phyloP scores from a whole-genome alignment of 1,284 basidiomycete genomes.

The Leccinum fallax region DNA sequence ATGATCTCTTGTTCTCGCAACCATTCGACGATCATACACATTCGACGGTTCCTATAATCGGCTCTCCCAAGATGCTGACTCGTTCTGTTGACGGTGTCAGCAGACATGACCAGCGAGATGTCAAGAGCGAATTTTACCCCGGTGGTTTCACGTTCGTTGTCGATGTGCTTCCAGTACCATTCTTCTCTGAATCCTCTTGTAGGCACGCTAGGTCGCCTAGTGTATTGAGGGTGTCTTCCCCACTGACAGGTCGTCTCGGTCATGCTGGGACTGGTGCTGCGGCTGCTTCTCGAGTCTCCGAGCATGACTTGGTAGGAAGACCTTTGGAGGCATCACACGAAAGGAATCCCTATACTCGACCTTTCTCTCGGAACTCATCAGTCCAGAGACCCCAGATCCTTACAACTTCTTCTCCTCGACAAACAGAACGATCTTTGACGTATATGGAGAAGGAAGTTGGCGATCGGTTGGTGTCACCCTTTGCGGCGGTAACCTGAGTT shows the following conservation, averaged over 20 bases:
- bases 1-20: slow-evolving; percentile 17
- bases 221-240: slow-evolving; percentile 16
- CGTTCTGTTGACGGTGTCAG: background rate
- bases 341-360: slow-evolving; percentile 12
- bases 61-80: background rate
- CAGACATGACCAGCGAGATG: slow-evolving; percentile 1
- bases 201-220: slow-evolving; percentile 10
- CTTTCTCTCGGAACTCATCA: background rate
- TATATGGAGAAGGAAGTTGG: background rate
- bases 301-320: background rate
- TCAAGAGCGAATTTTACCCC: slow-evolving; percentile 1
- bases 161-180: background rate
- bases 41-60: background rate
- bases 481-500: slow-evolving; percentile 1
- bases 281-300: background rate
- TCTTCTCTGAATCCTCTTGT: slow-evolving; percentile 10
- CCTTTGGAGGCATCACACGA: slow-evolving; percentile 8
- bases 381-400: background rate
- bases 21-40: slow-evolving; percentile 10
- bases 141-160: slow-evolving; percentile 16
- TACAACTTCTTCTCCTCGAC: background rate
- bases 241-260: slow-evolving; percentile 7
- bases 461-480: slow-evolving; percentile 17
- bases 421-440: background rate
- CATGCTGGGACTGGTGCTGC: background rate